phyloP scores from a whole-genome alignment of 2,329 filamentous ascomycete species.

The Sporothrix euskadiensis region DNA sequence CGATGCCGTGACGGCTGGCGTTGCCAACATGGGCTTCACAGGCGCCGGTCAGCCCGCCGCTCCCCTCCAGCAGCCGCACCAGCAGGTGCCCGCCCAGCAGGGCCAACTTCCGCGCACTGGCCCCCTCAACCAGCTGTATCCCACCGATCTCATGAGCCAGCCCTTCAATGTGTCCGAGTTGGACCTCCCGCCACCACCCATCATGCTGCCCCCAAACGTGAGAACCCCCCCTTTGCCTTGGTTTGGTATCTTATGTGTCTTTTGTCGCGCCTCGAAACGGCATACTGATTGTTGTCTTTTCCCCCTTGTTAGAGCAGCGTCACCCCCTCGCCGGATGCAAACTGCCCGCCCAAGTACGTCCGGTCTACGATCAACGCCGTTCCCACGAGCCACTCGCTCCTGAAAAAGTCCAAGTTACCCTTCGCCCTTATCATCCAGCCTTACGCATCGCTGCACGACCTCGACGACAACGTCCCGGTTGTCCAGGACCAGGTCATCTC shows the following conservation, averaged over 20 bases:
- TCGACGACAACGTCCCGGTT: conserved; percentile 86
- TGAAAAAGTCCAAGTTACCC: conserved; percentile 96
- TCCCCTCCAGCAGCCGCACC: conserved; percentile 46
- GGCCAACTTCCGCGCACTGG: conserved; percentile 49
- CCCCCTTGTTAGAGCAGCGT: conserved; percentile 68
- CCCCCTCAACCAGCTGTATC: conserved; percentile 82
- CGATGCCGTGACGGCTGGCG: conserved; percentile 76
- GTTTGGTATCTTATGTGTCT: neutral
- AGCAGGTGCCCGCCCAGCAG: conserved; percentile 53
- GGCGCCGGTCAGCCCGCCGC: conserved; percentile 57
- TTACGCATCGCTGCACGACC: conserved; percentile 88
- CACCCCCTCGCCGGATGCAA: conserved; percentile 85
- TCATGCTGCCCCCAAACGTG: conserved; percentile 89
- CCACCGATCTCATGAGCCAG: conserved; percentile 86
- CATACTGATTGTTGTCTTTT: conserved; percentile 26
- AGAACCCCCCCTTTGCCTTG: conserved; percentile 43
- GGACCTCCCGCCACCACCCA: conserved; percentile 85
- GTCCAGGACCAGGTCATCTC: conserved; percentile 97
- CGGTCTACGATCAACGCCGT: conserved; percentile 93
- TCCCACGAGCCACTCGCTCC: conserved; percentile 84
- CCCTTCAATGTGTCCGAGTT: conserved; percentile 93
- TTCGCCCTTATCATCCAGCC: conserved; percentile 96
- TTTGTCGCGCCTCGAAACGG: conserved; percentile 23
- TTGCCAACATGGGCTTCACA: conserved; percentile 82
- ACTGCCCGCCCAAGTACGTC: conserved; percentile 91